Conservation (phyloP, 371 early-diverging fungal species). For the Apophysomyces trapeziformis region DNA sequence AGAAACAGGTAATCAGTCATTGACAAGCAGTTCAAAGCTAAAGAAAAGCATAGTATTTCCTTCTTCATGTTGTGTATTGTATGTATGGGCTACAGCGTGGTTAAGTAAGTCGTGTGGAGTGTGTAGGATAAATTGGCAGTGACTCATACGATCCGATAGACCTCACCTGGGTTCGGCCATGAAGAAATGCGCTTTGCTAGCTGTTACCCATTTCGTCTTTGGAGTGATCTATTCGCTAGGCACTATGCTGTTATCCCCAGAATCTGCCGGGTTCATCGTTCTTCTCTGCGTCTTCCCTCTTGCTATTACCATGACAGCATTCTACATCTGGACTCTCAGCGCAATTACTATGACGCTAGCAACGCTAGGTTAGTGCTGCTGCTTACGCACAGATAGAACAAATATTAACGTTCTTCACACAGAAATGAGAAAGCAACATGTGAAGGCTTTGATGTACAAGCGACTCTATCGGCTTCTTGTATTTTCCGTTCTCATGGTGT, state of each 20-base stretch:
- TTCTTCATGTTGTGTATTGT: conserved; percentile 96
- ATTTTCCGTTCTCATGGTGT: conserved; percentile 73
- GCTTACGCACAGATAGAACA: neutral
- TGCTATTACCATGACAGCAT: conserved; percentile 86
- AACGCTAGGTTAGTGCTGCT: conserved; percentile 26
- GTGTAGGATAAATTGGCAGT: neutral
- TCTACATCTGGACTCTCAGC: conserved; percentile 88
- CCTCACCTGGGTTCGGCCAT: conserved; percentile 91
- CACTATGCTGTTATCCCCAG: conserved; percentile 75
- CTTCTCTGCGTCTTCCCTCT: conserved; percentile 88
- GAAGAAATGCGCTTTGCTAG: conserved; percentile 81
- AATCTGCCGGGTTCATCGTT: conserved; percentile 72
- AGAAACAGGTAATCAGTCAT: conserved; percentile 64
- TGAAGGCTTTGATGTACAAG: conserved; percentile 90
- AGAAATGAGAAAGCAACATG: conserved; percentile 80
- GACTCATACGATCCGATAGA: conserved; percentile 35
- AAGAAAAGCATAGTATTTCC: conserved; percentile 61
- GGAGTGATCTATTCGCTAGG: conserved; percentile 89
- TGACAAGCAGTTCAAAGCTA: neutral
- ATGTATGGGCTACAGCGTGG: conserved; percentile 94
- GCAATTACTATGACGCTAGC: conserved; percentile 43
- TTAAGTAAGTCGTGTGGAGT: conserved; percentile 60
- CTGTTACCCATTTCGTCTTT: conserved; percentile 83
- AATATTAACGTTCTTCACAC: conserved; percentile 19
- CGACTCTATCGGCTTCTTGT: conserved; percentile 81